Evolutionary conservation across 495 filamentous ascomycete species (phyloP), one percentile per base, ranked within the genome.

Genomic region (Hypoxylon subgilvum): DNA sequence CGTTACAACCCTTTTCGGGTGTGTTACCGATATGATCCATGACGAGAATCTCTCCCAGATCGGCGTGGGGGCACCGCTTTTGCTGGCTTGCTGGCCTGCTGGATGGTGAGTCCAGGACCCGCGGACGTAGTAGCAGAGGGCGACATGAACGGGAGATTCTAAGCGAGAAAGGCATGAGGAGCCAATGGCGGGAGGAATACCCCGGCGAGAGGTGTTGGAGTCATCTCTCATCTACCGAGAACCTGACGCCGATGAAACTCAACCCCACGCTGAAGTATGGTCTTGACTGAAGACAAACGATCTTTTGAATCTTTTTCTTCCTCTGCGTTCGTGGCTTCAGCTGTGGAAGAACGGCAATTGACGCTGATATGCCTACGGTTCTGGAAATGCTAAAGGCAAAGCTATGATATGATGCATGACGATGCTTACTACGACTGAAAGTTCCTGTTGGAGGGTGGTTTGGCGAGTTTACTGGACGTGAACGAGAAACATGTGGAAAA

Each of bases 11-110:
- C 36, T 34, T 10, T 27, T 54, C 53, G 48, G 60, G 48, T 52
- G 31, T 63, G 60, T 57, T 63, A 53, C 52, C 53, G 60, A 57
- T 36, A 63, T 57, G 50, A 50, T 63, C 48, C 52, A 50, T 40
- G 41, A 32, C 8, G 41, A 53, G 48, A 57, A 28, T 13, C 22
- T 42, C 27, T 46, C 35, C 34, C 12, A 63, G 52, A 63, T 63
- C 42, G 41, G 49, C 60, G 60, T 63, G 60, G 60, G 60, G 35
- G 35, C 10, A 41, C 42, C 28, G 14, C n/a, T n/a, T n/a, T n/a
- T n/a, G n/a, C 9, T 6, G 30, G 12, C 50, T 44, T 31, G 22
- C 27, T 17, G n/a, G n/a, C n/a, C n/a, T n/a, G n/a, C n/a, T n/a
- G n/a, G n/a, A n/a, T n/a, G n/a, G n/a, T n/a, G n/a, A n/a, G n/a